Conservation (phyloP, 1,284 basidiomycete genomes). For the Flammula alnicola region DNA sequence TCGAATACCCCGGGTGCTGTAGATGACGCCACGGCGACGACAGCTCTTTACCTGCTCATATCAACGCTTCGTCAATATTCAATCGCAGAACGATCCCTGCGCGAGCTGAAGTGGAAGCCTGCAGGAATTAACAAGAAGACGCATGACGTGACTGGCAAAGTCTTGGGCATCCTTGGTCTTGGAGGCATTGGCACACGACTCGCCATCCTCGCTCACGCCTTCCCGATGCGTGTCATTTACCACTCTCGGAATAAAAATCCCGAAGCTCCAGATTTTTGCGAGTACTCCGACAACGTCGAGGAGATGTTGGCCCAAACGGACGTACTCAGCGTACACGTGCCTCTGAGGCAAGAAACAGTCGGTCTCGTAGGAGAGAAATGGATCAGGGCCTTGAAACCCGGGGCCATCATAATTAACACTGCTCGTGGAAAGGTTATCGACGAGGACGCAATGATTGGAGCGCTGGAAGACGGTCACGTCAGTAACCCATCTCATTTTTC, state of each 20-base stretch:
- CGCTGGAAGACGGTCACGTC: conserved; percentile 85
- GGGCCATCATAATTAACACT: conserved; percentile 86
- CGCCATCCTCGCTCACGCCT: conserved; percentile 70
- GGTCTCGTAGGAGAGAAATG: conserved; percentile 78
- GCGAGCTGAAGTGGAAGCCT: conserved; percentile 47
- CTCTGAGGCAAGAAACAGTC: conserved; percentile 74
- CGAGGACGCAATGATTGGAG: conserved; percentile 84
- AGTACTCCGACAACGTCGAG: conserved; percentile 75
- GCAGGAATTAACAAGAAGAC: conserved; percentile 44
- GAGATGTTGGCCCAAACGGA: conserved; percentile 80
- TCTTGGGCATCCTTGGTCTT: conserved; percentile 86
- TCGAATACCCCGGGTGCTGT: conserved; percentile 92
- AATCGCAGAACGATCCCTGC: conserved; percentile 70
- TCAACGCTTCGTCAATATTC: conserved; percentile 85
- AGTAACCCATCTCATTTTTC: conserved; percentile 29
- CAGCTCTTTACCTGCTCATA: conserved; percentile 84
- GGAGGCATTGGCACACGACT: conserved; percentile 86
- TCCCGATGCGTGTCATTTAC: conserved; percentile 90
- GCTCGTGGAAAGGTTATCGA: conserved; percentile 90
- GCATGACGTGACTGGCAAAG: conserved; percentile 80
- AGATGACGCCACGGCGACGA: conserved; percentile 91
- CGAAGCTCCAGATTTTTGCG: conserved; percentile 72
- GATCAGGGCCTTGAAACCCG: conserved; percentile 82
- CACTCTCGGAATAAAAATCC: conserved; percentile 67
- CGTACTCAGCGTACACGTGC: conserved; percentile 80